Base-by-base conservation (phyloP, 345 rosid species). In the Lumnitzera littorea region DNA sequence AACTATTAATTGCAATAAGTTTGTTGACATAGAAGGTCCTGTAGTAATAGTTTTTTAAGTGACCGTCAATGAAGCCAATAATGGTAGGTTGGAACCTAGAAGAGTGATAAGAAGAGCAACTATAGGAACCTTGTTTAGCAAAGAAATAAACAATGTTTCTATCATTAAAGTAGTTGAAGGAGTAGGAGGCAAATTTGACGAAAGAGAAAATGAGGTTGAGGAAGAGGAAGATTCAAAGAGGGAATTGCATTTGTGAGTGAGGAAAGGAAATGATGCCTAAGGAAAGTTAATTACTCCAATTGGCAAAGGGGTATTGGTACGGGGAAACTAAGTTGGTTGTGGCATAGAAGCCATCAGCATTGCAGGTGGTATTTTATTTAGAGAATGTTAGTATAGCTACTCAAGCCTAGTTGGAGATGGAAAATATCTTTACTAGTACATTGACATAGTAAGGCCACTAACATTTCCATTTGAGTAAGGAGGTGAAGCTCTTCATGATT, bases 371-470 rank as follows among this genome's bases (percentile, higher is more conserved):
- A 66, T 56, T 50, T 24, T 61, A 62, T 62, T 57, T 53, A 62
- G 46, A 61, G 72, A 50, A 24, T 43, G 62, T 59, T 41, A 58
- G 11, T 62, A 66, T 24, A 47, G 25, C 14, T 46, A 51, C 43
- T 36, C 43, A n/a, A 50, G 50, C 24, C 59, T 59, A 47, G 16
- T 53, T 5, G 62, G 51, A 31, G 67, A 20, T 14, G 62, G 58
- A 49, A 56, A 50, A 12, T 50, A 51, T 62, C 62, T 58, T 51
- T 68, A 62, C 66, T 62, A 49, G 62, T 62, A 56, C 52, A 56
- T 43, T 31, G 65, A 57, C 57, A 55, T 29, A 41, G 16, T 23
- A 62, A 41, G 62, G 51, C 51, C 62, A 56, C 16, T 68, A 23
- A 53, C 55, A 48, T 43, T 67, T 31, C 55, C 52, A 62, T 29